A percentile compares a stretch with the other conserved stretches of the same genome.
Evolutionary conservation across 1,284 basidiomycete species (phyloP).

Genomic region (Ganoderma sp.): DNA sequence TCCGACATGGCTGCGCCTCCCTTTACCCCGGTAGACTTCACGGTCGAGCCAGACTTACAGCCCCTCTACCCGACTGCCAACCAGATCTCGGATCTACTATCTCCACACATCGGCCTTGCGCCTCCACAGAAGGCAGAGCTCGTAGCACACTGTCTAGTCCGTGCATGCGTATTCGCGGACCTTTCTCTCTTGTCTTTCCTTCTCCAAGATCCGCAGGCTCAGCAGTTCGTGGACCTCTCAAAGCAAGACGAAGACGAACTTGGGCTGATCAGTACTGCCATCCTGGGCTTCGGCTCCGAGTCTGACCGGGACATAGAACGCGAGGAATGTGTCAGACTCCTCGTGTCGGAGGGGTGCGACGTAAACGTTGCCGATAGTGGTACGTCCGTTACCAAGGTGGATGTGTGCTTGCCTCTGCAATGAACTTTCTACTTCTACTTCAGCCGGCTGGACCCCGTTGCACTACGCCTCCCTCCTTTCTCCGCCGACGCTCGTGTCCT

Average conservation of each 20-base stretch:
- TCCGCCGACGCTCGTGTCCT: constrained; percentile 90
- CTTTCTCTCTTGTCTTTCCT: constrained; percentile 72
- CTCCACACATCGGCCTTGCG: constrained; percentile 67
- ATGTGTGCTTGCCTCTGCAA: constrained; percentile 4
- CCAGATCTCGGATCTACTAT: constrained; percentile 67
- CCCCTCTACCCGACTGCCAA: constrained; percentile 73
- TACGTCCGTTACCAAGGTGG: constrained; percentile 43
- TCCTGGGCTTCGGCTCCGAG: constrained; percentile 83
- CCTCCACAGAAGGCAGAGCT: constrained; percentile 70
- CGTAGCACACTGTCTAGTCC: constrained; percentile 70
- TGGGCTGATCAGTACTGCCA: constrained; percentile 78
- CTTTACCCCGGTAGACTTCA: constrained; percentile 51
- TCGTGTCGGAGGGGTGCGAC: constrained; percentile 82
- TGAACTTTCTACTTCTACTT: not conserved
- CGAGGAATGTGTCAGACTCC: constrained; percentile 84
- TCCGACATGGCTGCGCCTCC: constrained; percentile 34
- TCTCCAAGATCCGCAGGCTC: constrained; percentile 72
- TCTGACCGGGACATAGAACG: constrained; percentile 83
- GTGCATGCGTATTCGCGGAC: constrained; percentile 79
- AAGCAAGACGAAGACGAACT: constrained; percentile 84
- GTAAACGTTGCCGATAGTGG: constrained; percentile 68
- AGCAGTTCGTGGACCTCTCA: constrained; percentile 68
- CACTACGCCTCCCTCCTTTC: constrained; percentile 91
- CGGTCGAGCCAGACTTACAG: constrained; percentile 76
- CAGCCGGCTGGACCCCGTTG: constrained; percentile 94